phyloP scores from a whole-genome alignment of 257 asterid genomes.

The Nicotiana attenuata region DNA sequence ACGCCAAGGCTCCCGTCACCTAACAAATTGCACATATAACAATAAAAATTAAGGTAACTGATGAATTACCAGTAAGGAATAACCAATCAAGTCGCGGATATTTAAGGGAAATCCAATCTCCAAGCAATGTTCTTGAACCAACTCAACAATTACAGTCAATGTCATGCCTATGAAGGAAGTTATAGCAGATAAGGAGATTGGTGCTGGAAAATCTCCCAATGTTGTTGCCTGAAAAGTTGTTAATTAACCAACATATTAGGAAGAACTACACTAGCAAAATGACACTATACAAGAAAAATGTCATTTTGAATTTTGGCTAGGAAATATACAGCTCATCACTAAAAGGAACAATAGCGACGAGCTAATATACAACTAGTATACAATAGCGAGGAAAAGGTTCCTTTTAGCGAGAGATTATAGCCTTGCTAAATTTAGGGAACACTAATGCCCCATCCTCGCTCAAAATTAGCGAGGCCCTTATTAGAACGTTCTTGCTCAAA shows the following conservation, averaged over 20 bases:
- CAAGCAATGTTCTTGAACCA: constrained; percentile 35
- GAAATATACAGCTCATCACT: not conserved
- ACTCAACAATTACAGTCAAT: constrained; percentile 39
- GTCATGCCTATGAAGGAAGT: constrained; percentile 60
- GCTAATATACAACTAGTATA: too few species aligned
- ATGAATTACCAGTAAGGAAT: constrained; percentile 49
- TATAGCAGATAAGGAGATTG: constrained; percentile 53
- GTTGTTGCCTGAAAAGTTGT: constrained; percentile 54
- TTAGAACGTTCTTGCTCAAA: too few species aligned
- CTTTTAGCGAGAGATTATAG: too few species aligned
- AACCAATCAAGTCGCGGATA: constrained; percentile 38
- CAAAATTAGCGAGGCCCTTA: too few species aligned
- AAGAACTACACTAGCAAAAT: not conserved
- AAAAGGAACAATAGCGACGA: not conserved
- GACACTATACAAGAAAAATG: not conserved
- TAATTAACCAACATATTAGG: not conserved
- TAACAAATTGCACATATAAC: too few species aligned
- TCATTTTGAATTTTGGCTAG: not conserved
- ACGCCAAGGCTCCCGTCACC: too few species aligned
- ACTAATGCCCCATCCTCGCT: too few species aligned
- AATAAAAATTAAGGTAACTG: not conserved
- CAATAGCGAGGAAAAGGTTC: too few species aligned
- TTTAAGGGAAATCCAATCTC: constrained; percentile 51
- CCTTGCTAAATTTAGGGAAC: too few species aligned
- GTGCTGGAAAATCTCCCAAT: constrained; percentile 58